Base-by-base conservation (phyloP, 768 basidiomycete species). In the Mycena capillaripes region DNA sequence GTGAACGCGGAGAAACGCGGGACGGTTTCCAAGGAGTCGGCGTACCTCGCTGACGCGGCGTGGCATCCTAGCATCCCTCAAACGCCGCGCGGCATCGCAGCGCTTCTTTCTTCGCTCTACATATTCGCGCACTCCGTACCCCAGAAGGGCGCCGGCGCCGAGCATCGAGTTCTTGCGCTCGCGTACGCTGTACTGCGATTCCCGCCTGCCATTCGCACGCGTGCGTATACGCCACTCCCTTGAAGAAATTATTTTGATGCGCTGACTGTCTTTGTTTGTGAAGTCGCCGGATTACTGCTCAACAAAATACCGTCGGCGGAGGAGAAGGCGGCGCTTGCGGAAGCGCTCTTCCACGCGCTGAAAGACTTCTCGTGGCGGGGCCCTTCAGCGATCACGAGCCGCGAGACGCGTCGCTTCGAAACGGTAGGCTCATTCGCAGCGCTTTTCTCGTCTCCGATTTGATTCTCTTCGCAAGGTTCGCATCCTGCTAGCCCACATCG, bases 71-170 rank as follows among this genome's bases (percentile, higher is more conserved):
- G 62, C 50, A 69, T 75, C 17, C 30, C 25, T 25, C 81, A 82
- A 55, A 79, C 76, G 32, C 27, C 42, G 14, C 79, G 81, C 29
- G 81, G 81, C 21, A 80, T 82, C 66, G 80, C 81, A 2, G 77
- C 78, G 4, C 72, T 82, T 16, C 72, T 82, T 2, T 81, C 81
- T 8, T 79, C 79, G 1, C 71, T 82, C 11, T 78, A 78, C 61
- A 57, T 79, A 6, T 72, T 82, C 40, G 73, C 76, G 9, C 72
- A 79, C 40, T 71, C 70, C 5, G 71, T 78, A 16, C 58, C 75
- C n/a, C 57, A 66, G 23, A 76, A 76, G 56, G 77, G 76, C 2
- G 44, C 46, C 10, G 46, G 55, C 17, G 71, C 66, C 2, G 77
- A 77, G 60, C 65, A 70, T 36, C 66, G 58, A n/a, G 75, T 79